Evolutionary conservation across 257 asterid genomes (phyloP).

Genomic region (Cinchona pubescens): DNA sequence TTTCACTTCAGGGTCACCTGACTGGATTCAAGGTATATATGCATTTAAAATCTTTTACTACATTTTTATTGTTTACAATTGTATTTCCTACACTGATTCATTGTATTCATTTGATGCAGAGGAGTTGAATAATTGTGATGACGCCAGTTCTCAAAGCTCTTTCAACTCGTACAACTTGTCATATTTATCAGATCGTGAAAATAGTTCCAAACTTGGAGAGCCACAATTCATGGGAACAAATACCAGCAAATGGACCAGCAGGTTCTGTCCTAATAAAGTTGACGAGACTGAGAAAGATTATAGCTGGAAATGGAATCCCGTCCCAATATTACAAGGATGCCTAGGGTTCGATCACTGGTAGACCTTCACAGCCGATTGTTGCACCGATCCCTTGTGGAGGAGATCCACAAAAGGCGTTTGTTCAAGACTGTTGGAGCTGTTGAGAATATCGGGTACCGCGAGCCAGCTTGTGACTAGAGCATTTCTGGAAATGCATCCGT

Average conservation of each 20-base stretch:
- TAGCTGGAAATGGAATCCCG: no score
- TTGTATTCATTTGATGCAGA: conserved; percentile 50
- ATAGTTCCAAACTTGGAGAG: conserved; percentile 27
- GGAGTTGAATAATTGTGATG: conserved; percentile 37
- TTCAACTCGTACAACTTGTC: conserved; percentile 40
- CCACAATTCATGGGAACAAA: conserved; percentile 12
- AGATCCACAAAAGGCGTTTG: conserved; percentile 49
- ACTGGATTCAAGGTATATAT: conserved; percentile 48
- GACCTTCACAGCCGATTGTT: conserved; percentile 69
- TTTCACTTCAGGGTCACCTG: conserved; percentile 28
- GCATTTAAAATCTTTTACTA: neutral
- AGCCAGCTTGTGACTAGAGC: conserved; percentile 23
- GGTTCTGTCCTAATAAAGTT: conserved; percentile 44
- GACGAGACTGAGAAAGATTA: neutral
- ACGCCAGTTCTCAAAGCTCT: conserved; percentile 56
- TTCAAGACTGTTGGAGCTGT: conserved; percentile 76
- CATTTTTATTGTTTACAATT: neutral
- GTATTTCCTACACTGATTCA: neutral
- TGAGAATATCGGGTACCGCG: conserved; percentile 53
- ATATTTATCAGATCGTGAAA: conserved; percentile 33
- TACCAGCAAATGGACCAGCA: conserved; percentile 39
- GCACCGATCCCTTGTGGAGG: conserved; percentile 57
- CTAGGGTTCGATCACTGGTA: conserved; percentile 44
- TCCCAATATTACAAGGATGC: conserved; percentile 36
- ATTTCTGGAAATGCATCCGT: neutral